These are phyloP conservation scores for Aspergillus neoniger DNA, from an alignment of 2,329 filamentous ascomycete species.

Conservation along the genomic window DNA sequence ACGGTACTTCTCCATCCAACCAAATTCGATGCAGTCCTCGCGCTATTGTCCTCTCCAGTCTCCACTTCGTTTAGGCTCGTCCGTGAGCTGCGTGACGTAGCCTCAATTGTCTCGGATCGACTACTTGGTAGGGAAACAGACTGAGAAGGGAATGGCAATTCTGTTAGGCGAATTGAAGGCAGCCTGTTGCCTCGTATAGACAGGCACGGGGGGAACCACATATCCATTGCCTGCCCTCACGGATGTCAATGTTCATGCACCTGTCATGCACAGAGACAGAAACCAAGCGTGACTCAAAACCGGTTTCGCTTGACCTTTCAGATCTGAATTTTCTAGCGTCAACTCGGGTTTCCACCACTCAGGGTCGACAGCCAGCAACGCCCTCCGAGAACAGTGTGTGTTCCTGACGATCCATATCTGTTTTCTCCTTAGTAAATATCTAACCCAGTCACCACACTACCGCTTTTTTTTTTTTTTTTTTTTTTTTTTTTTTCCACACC, in stretches of 20 bases:
- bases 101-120: not conserved
- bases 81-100: slow-evolving; percentile 1
- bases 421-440: not conserved
- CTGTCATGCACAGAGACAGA: too few species aligned
- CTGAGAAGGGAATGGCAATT: not conserved
- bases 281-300: not conserved
- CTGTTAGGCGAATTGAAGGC: too few species aligned
- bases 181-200: too few species aligned
- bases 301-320: not conserved
- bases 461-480: not conserved
- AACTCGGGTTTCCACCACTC: not conserved
- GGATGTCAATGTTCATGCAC: too few species aligned
- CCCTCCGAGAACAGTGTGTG: not conserved
- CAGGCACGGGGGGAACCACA: not conserved
- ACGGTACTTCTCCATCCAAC: slow-evolving; percentile 1
- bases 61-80: not conserved
- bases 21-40: not conserved
- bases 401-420: slow-evolving; percentile 1
- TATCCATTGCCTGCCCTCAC: not conserved
- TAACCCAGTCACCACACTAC: not conserved
- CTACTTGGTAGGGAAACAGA: not conserved
- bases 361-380: too few species aligned
- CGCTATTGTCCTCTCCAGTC: not conserved
- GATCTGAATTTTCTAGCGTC: not conserved
- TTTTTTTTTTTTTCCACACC: not conserved